phyloP scores from a whole-genome alignment of 2,329 filamentous ascomycete genomes.

The Fusarium verticillioides region DNA sequence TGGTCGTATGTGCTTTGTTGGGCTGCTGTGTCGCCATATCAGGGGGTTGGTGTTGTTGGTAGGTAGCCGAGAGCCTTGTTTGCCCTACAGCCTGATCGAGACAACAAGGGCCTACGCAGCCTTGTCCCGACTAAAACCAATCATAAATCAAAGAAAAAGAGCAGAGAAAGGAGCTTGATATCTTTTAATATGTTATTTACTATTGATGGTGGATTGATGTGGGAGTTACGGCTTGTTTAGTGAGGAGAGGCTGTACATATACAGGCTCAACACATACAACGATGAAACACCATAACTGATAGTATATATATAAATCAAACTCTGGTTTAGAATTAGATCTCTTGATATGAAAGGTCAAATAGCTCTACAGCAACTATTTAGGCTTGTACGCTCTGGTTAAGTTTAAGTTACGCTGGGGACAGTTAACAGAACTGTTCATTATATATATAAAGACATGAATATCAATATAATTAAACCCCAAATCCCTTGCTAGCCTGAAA shows the following conservation, averaged over 20 bases:
- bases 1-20: slow-evolving; percentile 13
- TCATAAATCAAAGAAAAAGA: slow-evolving; percentile 1
- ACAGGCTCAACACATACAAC: neutral
- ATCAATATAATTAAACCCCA: fast-evolving
- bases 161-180: fast-evolving
- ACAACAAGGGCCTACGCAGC: neutral
- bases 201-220: neutral
- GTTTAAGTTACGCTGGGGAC: neutral
- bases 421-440: neutral
- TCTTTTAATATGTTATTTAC: neutral
- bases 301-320: too few relatives aligned
- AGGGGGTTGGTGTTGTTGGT: neutral
- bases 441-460: neutral
- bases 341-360: neutral
- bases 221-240: neutral
- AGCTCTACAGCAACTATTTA: too few relatives aligned
- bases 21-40: neutral
- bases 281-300: neutral
- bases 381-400: too few relatives aligned
- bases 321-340: neutral
- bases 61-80: slow-evolving; percentile 6
- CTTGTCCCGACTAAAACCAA: neutral
- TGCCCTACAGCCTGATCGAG: neutral
- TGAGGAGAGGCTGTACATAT: neutral
- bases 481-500: neutral